These are phyloP conservation scores for Polyplosphaeria fusca DNA, from an alignment of 495 filamentous ascomycete genomes.

Conservation along the genomic window DNA sequence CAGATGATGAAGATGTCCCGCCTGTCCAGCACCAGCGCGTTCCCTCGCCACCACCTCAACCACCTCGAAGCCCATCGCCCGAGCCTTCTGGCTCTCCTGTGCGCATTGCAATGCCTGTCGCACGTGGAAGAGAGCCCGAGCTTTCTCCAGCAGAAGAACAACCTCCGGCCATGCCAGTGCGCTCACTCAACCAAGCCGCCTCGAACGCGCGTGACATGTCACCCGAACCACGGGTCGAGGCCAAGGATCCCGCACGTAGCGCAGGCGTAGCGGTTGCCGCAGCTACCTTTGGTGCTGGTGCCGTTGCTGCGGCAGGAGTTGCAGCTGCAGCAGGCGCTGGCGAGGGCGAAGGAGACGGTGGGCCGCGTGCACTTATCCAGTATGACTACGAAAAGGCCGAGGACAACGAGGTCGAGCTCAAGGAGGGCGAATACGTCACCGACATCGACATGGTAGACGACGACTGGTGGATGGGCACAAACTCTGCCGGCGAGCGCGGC, in stretches of 20 bases:
- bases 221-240: conserved; percentile 54
- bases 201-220: conserved; percentile 62
- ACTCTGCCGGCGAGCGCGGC: conserved; percentile 72
- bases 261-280: conserved; percentile 56
- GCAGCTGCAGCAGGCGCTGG: conserved; percentile 16
- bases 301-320: conserved; percentile 34
- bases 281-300: conserved; percentile 42
- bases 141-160: conserved; percentile 53
- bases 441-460: conserved; percentile 95
- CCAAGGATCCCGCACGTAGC: conserved; percentile 60
- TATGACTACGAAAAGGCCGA: conserved; percentile 98
- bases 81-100: conserved; percentile 66
- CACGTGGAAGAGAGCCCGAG: conserved; percentile 55
- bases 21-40: conserved; percentile 47
- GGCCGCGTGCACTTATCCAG: conserved; percentile 71
- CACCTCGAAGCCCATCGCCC: conserved; percentile 60
- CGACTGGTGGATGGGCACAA: conserved; percentile 97
- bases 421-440: conserved; percentile 87
- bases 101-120: conserved; percentile 82
- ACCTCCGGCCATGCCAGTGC: conserved; percentile 54
- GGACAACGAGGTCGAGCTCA: conserved; percentile 89
- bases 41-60: conserved; percentile 61
- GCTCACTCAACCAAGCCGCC: conserved; percentile 56
- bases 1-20: conserved; percentile 53
- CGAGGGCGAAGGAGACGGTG: conserved; percentile 37